Evolutionary conservation across 768 basidiomycete genomes (phyloP).

Genomic region (Gymnopilus dilepis): DNA sequence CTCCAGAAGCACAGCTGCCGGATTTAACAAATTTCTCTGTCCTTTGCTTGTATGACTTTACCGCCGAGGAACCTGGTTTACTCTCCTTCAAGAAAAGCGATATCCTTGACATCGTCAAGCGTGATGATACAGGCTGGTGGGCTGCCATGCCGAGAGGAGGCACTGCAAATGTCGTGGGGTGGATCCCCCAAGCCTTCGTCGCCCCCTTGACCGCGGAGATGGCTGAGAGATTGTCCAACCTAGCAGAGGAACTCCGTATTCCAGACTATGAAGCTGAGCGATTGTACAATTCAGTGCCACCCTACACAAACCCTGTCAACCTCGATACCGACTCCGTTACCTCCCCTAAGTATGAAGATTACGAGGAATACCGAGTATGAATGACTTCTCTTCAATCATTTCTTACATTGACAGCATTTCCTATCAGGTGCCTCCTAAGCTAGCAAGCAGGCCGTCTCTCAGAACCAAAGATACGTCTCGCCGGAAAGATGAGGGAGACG

Average conservation of each 20-base stretch:
- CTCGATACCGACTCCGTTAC: conserved; percentile 22
- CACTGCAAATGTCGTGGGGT: conserved; percentile 60
- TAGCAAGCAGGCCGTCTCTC: conserved; percentile 11
- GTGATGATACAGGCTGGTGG: conserved; percentile 83
- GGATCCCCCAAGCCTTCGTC: conserved; percentile 81
- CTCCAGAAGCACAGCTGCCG: conserved; percentile 31
- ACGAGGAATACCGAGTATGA: conserved; percentile 19
- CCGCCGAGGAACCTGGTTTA: conserved; percentile 62
- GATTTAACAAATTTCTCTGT: conserved; percentile 53
- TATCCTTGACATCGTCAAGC: conserved; percentile 68
- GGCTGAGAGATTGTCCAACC: conserved; percentile 50
- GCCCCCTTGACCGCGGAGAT: conserved; percentile 55
- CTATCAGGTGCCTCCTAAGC: conserved; percentile 9
- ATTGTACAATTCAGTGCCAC: conserved; percentile 42
- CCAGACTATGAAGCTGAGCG: conserved; percentile 55
- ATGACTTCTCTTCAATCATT: not conserved
- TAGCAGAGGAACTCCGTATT: conserved; percentile 49
- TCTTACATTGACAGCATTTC: not conserved
- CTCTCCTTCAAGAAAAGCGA: conserved; percentile 70
- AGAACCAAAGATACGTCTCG: conserved; percentile 12
- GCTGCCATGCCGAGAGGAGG: conserved; percentile 66
- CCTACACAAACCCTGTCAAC: conserved; percentile 35
- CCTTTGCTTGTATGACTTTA: conserved; percentile 72
- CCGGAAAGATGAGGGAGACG: conserved; percentile 6
- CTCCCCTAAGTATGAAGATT: conserved; percentile 18